These are phyloP conservation scores for Allium fistulosum DNA, from an alignment of 106 monocot genomes.

Conservation along the genomic window DNA sequence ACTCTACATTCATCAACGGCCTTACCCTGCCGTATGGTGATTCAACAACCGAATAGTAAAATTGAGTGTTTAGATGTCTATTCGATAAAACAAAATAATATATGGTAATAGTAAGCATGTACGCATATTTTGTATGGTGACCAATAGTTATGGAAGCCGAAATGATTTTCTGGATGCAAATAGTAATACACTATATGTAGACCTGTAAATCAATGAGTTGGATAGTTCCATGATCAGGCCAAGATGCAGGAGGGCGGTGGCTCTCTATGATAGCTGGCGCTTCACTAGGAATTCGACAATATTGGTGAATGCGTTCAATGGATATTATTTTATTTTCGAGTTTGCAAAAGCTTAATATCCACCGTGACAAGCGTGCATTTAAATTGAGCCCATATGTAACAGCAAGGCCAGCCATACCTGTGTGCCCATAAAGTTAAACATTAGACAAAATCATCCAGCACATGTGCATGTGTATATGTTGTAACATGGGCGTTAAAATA, in stretches of 20 bases:
- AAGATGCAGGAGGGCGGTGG: conserved; percentile 50
- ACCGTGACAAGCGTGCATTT: conserved; percentile 86
- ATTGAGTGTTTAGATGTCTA: too few relatives aligned
- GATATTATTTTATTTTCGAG: conserved; percentile 96
- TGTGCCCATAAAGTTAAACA: background rate
- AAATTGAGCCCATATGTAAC: conserved; percentile 96
- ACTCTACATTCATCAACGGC: too few relatives aligned
- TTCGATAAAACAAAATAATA: too few relatives aligned
- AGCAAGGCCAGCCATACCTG: conserved; percentile 99
- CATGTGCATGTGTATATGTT: too few relatives aligned
- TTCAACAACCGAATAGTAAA: too few relatives aligned
- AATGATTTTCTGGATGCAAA: too few relatives aligned
- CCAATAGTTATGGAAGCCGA: too few relatives aligned
- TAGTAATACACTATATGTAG: background rate
- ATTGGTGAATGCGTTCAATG: conserved; percentile 95
- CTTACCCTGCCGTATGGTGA: too few relatives aligned
- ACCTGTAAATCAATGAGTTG: conserved; percentile 88
- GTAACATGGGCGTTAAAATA: conserved; percentile 2
- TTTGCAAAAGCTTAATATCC: conserved; percentile 98
- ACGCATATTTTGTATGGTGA: too few relatives aligned
- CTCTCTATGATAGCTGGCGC: conserved; percentile 64
- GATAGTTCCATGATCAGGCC: conserved; percentile 78
- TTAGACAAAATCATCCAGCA: background rate
- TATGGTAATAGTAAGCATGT: too few relatives aligned
- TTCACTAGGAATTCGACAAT: conserved; percentile 78